phyloP scores from a whole-genome alignment of 257 asterid species.

The Cinchona pubescens region DNA sequence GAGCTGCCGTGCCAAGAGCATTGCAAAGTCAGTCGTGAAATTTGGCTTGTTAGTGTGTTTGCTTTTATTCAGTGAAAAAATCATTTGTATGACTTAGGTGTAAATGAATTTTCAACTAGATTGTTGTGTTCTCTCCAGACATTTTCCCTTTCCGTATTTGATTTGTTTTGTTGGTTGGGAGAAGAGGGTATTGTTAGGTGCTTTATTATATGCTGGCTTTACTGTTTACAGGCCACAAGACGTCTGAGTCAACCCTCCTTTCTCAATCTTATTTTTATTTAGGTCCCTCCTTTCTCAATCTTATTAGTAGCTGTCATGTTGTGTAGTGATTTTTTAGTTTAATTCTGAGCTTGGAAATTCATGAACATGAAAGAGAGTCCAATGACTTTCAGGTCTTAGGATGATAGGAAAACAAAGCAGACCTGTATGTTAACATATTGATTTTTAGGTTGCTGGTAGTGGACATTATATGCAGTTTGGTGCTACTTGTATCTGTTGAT shows the following conservation, averaged over 20 bases:
- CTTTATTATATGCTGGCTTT: background rate
- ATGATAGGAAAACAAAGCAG: background rate
- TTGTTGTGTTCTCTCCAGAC: conserved; percentile 2
- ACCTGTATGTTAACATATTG: background rate
- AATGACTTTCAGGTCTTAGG: background rate
- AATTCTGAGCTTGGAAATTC: background rate
- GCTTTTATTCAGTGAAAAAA: background rate
- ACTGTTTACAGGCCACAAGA: background rate
- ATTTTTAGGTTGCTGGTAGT: background rate
- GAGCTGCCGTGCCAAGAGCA: conserved; percentile 13
- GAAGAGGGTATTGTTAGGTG: conserved; percentile 1
- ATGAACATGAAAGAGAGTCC: background rate
- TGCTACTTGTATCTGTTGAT: background rate
- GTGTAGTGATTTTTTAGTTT: background rate
- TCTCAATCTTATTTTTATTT: no score
- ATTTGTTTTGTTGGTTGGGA: conserved; percentile 7
- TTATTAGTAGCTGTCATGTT: background rate
- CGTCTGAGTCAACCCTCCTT: conserved; percentile 10
- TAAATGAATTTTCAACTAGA: background rate
- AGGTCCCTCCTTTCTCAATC: background rate
- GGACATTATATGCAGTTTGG: conserved; percentile 3
- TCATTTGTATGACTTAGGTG: conserved; percentile 7
- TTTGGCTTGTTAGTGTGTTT: conserved; percentile 5
- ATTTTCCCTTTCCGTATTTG: background rate
- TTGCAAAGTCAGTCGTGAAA: conserved; percentile 28